Evolutionary conservation across 2,329 filamentous ascomycete species (phyloP), one percentile per base, ranked within the genome.

Genomic region (Akanthomyces lecanii): DNA sequence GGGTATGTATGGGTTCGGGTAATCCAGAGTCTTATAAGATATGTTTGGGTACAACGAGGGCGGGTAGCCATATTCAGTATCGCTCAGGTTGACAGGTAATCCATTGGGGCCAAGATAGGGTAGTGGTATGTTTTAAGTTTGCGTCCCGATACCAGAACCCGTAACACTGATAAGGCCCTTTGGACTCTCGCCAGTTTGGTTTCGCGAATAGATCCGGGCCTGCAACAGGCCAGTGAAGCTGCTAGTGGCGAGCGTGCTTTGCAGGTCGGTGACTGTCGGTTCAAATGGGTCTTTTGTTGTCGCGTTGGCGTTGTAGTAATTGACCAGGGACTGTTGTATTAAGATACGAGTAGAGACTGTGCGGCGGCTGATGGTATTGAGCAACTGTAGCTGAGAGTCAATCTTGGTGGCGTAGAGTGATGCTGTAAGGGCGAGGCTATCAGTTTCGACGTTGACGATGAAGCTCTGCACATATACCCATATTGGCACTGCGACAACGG

Each of bases 371-470:
- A 87, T 89, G 38, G 89, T 89, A 76, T 92, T 85, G 67, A 96
- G 85, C 58, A 97, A 82, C 58, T 91, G 82, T 61, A 97, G 83
- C 72, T 92, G 90, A 59, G 91, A 89, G 6, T 89, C 81, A 66
- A 97, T 83, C 71, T 94, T 89, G 36, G 90, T 87, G 23, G 92
- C 89, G 75, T 97, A 97, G 71, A 97, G 86, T 3, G 90, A 92
- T 7, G 93, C 93, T 1, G 91, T 91, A 65, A 97, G 81, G 30
- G 87, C 79, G 54, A 97, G 84, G 58, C 88, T 84, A 58, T 84
- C 81, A 14, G 84, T 76, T 72, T 82, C 78, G 67, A 86, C 79
- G 58, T 76, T 71, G 67, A 78, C 67, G 65, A 85, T 82, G 69
- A 84, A 85, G 64, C 76, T 73, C 68, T 85, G 80, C 69, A 85